Conservation (phyloP, 2,329 filamentous ascomycete species). For the Cadophora luteo-olivacea region DNA sequence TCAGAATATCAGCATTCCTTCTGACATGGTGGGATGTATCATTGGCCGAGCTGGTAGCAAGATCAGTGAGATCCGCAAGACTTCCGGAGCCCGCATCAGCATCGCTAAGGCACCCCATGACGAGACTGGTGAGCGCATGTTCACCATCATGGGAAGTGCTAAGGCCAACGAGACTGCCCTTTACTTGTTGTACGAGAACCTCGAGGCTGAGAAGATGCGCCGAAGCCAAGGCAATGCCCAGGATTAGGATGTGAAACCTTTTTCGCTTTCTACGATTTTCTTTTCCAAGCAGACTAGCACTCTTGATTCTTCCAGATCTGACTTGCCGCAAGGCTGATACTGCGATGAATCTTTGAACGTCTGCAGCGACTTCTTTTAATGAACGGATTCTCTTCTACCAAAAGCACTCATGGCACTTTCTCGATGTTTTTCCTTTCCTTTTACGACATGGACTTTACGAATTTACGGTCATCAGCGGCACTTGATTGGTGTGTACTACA, state of each 20-base stretch:
- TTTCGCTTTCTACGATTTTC: conserved; percentile 47
- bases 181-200: conserved; percentile 96
- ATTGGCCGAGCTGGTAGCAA: conserved; percentile 95
- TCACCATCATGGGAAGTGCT: conserved; percentile 96
- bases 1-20: conserved; percentile 98
- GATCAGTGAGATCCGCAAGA: conserved; percentile 98
- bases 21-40: conserved; percentile 99
- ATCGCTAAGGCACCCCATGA: conserved; percentile 97
- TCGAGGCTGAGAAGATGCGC: conserved; percentile 98
- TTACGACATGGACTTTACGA: conserved; percentile 46
- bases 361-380: conserved; percentile 41
- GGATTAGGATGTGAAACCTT: conserved; percentile 38
- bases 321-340: conserved; percentile 67
- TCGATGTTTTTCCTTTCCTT: conserved; percentile 43
- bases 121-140: conserved; percentile 98
- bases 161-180: conserved; percentile 95
- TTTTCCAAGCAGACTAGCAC: conserved; percentile 57
- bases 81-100: conserved; percentile 93
- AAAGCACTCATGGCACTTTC: conserved; percentile 46
- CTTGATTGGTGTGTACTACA: conserved; percentile 37
- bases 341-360: conserved; percentile 52
- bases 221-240: conserved; percentile 74
- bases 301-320: conserved; percentile 61
- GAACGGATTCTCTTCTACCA: conserved; percentile 42
- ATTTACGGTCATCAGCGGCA: conserved; percentile 46